Evolutionary conservation across 2,329 filamentous ascomycete species (phyloP).

Genomic region (Tolypocladium ovalisporum): DNA sequence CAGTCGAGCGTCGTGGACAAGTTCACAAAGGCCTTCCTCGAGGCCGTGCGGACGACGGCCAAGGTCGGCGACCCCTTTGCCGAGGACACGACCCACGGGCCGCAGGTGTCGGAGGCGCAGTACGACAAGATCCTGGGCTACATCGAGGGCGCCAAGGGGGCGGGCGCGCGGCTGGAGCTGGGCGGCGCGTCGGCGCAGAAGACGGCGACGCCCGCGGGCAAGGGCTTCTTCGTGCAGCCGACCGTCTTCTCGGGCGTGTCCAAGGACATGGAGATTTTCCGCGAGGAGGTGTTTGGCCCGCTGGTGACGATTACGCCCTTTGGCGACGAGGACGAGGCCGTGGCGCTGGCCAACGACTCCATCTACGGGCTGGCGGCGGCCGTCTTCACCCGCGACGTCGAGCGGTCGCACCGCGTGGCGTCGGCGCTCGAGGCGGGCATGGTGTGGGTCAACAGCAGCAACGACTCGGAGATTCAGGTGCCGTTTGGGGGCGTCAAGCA

Average conservation of each 20-base stretch:
- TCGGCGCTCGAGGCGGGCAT: slow-evolving; percentile 50
- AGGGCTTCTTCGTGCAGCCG: slow-evolving; percentile 35
- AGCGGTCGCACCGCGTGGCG: slow-evolving; percentile 33
- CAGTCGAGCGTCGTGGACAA: slow-evolving; percentile 49
- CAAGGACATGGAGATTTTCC: slow-evolving; percentile 30
- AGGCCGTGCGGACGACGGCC: slow-evolving; percentile 45
- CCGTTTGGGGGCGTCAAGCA: slow-evolving; percentile 37
- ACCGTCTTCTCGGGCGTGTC: slow-evolving; percentile 33
- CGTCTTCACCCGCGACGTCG: slow-evolving; percentile 50
- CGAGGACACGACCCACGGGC: slow-evolving; percentile 61
- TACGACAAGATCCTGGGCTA: slow-evolving; percentile 61
- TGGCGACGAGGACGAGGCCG: slow-evolving; percentile 29
- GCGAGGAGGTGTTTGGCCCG: slow-evolving; percentile 36
- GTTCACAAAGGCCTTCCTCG: slow-evolving; percentile 53
- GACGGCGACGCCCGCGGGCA: slow-evolving; percentile 16
- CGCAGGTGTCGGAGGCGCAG: slow-evolving; percentile 60
- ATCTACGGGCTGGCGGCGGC: slow-evolving; percentile 51
- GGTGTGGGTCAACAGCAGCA: slow-evolving; percentile 40
- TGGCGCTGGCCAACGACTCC: slow-evolving; percentile 36
- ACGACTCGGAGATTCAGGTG: slow-evolving; percentile 31
- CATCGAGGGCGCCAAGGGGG: slow-evolving; percentile 56
- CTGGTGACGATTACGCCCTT: slow-evolving; percentile 31
- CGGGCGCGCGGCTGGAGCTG: slow-evolving; percentile 55
- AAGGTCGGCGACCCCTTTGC: slow-evolving; percentile 62
- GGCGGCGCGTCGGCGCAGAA: slow-evolving; percentile 44